Evolutionary conservation across 2,329 filamentous ascomycete genomes (phyloP).

Genomic region (Fusarium tuaranense): DNA sequence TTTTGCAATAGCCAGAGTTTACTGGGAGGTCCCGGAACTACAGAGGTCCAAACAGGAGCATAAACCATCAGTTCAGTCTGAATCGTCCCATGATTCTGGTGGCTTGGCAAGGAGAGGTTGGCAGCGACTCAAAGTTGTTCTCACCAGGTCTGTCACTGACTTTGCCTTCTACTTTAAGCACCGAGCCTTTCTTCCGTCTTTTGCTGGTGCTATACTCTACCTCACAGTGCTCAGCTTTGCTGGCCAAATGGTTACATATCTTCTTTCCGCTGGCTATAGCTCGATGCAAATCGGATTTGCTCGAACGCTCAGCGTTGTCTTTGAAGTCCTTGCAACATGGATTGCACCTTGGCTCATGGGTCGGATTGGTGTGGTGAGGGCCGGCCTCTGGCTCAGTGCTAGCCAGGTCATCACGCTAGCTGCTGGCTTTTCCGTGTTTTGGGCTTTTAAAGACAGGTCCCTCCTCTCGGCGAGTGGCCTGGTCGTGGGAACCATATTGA

Average conservation of each 20-base stretch:
- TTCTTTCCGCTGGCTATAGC: neutral
- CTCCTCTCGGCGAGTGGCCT: neutral
- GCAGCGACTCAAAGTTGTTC: neutral
- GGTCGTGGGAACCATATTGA: neutral
- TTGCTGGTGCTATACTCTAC: neutral
- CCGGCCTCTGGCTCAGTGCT: neutral
- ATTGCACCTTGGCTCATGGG: neutral
- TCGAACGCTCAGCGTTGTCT: neutral
- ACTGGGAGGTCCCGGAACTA: neutral
- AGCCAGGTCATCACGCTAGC: neutral
- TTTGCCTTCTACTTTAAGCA: neutral
- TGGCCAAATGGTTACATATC: neutral
- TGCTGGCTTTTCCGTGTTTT: neutral
- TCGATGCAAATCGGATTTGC: neutral
- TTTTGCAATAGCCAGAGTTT: neutral
- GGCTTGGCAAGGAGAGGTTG: neutral
- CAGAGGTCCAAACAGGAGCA: neutral
- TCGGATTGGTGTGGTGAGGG: neutral
- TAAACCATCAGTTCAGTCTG: neutral
- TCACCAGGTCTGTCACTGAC: neutral
- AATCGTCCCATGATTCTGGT: neutral
- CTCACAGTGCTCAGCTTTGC: neutral
- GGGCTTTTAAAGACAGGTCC: neutral
- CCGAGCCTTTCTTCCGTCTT: neutral
- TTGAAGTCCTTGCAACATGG: neutral